A percentile compares a stretch with the other conserved stretches of the same genome.
Conservation (phyloP, 2,329 filamentous ascomycete genomes). For the Fusarium musae region DNA sequence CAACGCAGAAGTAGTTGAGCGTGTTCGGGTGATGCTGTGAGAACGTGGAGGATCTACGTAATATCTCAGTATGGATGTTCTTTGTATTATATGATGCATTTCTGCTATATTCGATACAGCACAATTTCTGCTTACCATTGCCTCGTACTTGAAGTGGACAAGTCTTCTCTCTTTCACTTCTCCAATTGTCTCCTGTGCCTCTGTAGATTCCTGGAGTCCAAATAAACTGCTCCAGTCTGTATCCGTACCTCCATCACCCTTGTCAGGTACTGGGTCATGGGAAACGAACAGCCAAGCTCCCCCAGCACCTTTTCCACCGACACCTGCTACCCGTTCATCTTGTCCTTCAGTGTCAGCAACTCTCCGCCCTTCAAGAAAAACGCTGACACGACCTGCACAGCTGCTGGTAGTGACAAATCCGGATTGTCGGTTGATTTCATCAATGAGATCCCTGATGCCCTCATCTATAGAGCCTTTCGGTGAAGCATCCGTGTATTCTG, state of each 20-base stretch:
- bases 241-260: conserved; percentile 42
- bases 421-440: conserved; percentile 77
- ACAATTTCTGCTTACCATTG: conserved; percentile 76
- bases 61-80: conserved; percentile 38
- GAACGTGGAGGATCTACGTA: conserved; percentile 84
- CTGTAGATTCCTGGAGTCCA: conserved; percentile 40
- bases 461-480: conserved; percentile 90
- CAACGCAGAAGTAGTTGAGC: conserved; percentile 81
- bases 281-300: conserved; percentile 90
- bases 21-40: conserved; percentile 78
- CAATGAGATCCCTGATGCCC: conserved; percentile 80
- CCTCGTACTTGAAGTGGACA: conserved; percentile 93
- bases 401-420: conserved; percentile 93
- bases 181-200: conserved; percentile 36
- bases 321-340: conserved; percentile 61
- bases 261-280: conserved; percentile 72
- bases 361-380: conserved; percentile 85
- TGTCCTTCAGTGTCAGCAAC: conserved; percentile 31
- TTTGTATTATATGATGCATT: conserved; percentile 40
- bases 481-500: conserved; percentile 82
- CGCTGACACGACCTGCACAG: conserved; percentile 86
- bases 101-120: neutral
- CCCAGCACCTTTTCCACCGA: conserved; percentile 86
- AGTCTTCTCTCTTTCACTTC: conserved; percentile 55
- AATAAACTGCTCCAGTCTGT: conserved; percentile 48